Percentiles rank a stretch among this genome's conserved stretches.
phyloP scores from a whole-genome alignment of 768 basidiomycete species.

The Butyriboletus loyo region DNA sequence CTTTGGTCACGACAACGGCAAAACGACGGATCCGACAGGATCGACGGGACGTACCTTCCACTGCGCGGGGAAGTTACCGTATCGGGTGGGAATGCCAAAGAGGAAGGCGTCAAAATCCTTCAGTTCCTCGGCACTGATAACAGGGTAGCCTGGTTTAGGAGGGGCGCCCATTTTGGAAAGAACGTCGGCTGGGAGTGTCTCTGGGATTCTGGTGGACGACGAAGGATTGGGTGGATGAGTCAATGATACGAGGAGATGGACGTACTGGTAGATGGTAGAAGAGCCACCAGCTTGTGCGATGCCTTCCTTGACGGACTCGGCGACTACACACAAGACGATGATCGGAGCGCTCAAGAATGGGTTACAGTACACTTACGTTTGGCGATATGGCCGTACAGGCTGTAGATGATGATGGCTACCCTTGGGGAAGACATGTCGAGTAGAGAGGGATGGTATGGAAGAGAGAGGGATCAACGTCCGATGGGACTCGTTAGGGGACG shows the following conservation, averaged over 20 bases:
- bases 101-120: constrained; percentile 37
- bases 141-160: constrained; percentile 57
- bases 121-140: constrained; percentile 13
- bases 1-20: neutral
- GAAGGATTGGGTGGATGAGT: neutral
- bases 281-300: constrained; percentile 48
- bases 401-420: constrained; percentile 72
- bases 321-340: constrained; percentile 45
- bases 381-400: constrained; percentile 71
- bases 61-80: constrained; percentile 45
- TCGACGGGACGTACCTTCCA: constrained; percentile 51
- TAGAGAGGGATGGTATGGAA: neutral
- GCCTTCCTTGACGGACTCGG: constrained; percentile 50
- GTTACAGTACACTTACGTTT: constrained; percentile 46
- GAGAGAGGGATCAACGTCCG: neutral
- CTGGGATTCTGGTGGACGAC: constrained; percentile 54
- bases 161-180: constrained; percentile 68
- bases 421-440: constrained; percentile 43
- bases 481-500: neutral
- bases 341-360: neutral
- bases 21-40: too few species aligned
- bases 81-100: constrained; percentile 45
- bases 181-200: constrained; percentile 72
- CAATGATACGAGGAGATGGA: neutral
- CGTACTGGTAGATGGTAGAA: constrained; percentile 55